Evolutionary conservation across 345 rosid species (phyloP), one percentile per base, ranked within the genome.

Genomic region (Gossypium sturtianum): DNA sequence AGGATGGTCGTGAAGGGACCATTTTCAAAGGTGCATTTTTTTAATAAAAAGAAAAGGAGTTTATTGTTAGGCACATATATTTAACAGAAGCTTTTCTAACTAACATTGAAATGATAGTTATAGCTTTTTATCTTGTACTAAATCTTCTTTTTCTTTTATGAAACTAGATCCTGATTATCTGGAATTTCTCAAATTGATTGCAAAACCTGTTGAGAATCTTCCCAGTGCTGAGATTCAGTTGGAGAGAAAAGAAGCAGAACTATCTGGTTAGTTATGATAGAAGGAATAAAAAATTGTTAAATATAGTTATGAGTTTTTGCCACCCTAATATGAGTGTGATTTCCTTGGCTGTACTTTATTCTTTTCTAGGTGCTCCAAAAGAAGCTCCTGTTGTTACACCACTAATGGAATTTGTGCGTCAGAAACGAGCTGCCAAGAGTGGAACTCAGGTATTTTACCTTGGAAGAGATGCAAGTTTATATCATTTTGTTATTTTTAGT

Each of bases 361-460:
- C 19, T 27, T 75, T 22, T 51, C 2, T 73, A 91, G 92, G 89
- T 27, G 72, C 80, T 61, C 53, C 85, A 15, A 87, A 87, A 82
- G 84, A 86, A 13, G 70, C 85, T 73, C 84, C 81, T 34, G 76
- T 88, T 64, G 80, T 90, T 70, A 91, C 97, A 15, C 93, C 97
- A 38, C 81, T 91, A 41, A 91, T 91, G 97, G 93, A 91, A 79
- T 91, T 86, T 83, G 87, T 91, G 44, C 89, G 94, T 9, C 91
- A 87, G 77, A 90, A 86, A 75, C 85, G 94, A 81, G 87, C 92
- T 82, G 77, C 91, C 23, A 78, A 83, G 66, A 82, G 68, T 75
- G 94, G 85, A 71, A 59, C 84, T 47, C 88, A 78, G 94, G 94
- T 91, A 82, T 47, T 3, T 63, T 11, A 12, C 34, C 10, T 47